phyloP scores from a whole-genome alignment of 345 rosid species.

The Gossypioides kirkii region DNA sequence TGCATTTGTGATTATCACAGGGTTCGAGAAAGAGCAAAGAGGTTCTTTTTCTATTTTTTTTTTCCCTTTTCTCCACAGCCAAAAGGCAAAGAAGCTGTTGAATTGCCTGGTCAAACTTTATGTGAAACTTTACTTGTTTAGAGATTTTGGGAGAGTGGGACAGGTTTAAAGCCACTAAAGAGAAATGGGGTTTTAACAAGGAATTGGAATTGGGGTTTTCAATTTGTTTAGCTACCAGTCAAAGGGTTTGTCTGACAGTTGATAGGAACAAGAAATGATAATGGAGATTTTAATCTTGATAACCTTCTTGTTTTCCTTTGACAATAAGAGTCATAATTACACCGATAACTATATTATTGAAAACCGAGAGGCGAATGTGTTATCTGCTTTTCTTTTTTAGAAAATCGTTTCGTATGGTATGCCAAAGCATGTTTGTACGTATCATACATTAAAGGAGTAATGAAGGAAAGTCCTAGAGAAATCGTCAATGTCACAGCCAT shows the following conservation, averaged over 20 bases:
- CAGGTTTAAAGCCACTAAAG: constrained; percentile 19
- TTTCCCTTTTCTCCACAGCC: neutral
- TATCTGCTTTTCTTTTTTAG: neutral
- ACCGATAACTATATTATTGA: neutral
- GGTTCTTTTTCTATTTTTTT: neutral
- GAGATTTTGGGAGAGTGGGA: constrained; percentile 27
- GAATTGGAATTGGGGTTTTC: too few species aligned
- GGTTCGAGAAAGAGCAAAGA: neutral
- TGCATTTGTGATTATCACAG: neutral
- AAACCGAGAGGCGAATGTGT: constrained; percentile 15
- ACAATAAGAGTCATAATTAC: constrained; percentile 30
- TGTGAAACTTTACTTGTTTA: constrained; percentile 24
- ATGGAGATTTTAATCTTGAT: constrained; percentile 26
- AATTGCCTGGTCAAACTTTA: constrained; percentile 34
- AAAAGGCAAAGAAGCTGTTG: constrained; percentile 11
- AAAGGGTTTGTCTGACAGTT: constrained; percentile 31
- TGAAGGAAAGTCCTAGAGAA: constrained; percentile 42
- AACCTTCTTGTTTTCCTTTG: constrained; percentile 27
- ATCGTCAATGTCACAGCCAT: constrained; percentile 17
- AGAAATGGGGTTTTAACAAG: constrained; percentile 13
- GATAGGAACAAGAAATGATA: constrained; percentile 26
- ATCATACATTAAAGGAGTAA: constrained; percentile 27
- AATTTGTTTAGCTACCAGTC: constrained; percentile 21
- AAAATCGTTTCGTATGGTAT: neutral
- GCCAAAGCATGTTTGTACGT: constrained; percentile 19